These are phyloP conservation scores for Rhizopogon roseolus DNA, from an alignment of 768 basidiomycete species.

Conservation along the genomic window DNA sequence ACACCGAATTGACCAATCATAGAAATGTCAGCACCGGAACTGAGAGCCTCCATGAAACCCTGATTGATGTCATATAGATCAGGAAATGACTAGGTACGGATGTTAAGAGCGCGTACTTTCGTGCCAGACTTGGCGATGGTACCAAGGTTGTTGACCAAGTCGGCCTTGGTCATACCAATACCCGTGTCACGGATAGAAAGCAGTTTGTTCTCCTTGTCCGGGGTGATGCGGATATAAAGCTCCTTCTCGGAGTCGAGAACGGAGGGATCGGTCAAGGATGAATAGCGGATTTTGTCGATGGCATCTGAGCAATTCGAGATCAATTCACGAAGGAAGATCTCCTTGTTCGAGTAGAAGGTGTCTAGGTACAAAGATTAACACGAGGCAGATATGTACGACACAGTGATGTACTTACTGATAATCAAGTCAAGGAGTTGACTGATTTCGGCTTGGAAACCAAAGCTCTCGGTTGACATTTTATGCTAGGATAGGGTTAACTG, in stretches of 20 bases:
- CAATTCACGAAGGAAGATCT: slow-evolving; percentile 98
- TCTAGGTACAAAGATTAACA: slow-evolving; percentile 39
- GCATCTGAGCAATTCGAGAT: slow-evolving; percentile 98
- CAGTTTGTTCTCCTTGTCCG: slow-evolving; percentile 93
- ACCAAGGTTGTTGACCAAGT: slow-evolving; percentile 98
- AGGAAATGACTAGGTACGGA: neutral
- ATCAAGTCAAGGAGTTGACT: slow-evolving; percentile 97
- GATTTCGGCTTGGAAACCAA: slow-evolving; percentile 99
- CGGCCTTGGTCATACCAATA: slow-evolving; percentile 99
- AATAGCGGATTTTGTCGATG: slow-evolving; percentile 97
- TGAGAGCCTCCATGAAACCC: slow-evolving; percentile 99
- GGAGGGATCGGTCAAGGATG: slow-evolving; percentile 89
- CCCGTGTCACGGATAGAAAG: slow-evolving; percentile 92
- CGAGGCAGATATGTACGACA: neutral
- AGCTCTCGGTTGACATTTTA: slow-evolving; percentile 77
- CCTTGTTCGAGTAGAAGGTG: slow-evolving; percentile 99
- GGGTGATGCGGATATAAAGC: slow-evolving; percentile 88
- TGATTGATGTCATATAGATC: slow-evolving; percentile 25
- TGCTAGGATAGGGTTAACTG: slow-evolving; percentile 13
- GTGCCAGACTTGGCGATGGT: slow-evolving; percentile 95
- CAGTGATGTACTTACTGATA: slow-evolving; percentile 66
- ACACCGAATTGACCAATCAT: slow-evolving; percentile 99
- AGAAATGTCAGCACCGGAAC: slow-evolving; percentile 82
- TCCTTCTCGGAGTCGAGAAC: slow-evolving; percentile 90
- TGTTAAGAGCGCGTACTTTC: slow-evolving; percentile 49